Evolutionary conservation across 495 filamentous ascomycete genomes (phyloP).

Genomic region (Aspergillus campestris): DNA sequence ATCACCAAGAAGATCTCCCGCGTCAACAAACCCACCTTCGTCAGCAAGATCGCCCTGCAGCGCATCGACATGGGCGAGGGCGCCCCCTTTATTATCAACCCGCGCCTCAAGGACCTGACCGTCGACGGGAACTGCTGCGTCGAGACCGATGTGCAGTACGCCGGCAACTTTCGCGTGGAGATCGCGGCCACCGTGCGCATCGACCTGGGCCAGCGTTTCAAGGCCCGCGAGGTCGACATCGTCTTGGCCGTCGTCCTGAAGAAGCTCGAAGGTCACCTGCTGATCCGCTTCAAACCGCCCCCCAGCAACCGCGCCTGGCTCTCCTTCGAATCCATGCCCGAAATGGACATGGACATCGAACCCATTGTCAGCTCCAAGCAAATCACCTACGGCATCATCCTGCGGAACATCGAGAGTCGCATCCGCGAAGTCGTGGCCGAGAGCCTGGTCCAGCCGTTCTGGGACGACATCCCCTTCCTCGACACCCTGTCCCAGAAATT

Average conservation of each 20-base stretch:
- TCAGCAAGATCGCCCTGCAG: slow-evolving; percentile 70
- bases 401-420: slow-evolving; percentile 86
- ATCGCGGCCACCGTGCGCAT: slow-evolving; percentile 85
- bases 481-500: slow-evolving; percentile 66
- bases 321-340: slow-evolving; percentile 83
- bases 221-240: slow-evolving; percentile 79
- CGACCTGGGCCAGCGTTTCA: slow-evolving; percentile 82
- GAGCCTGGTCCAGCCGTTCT: slow-evolving; percentile 87
- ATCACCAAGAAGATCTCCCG: slow-evolving; percentile 94
- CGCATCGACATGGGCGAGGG: slow-evolving; percentile 80
- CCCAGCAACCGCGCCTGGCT: slow-evolving; percentile 95
- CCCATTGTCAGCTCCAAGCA: slow-evolving; percentile 92
- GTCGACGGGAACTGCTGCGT: slow-evolving; percentile 82
- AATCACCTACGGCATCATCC: slow-evolving; percentile 86
- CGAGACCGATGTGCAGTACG: slow-evolving; percentile 81
- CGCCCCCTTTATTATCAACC: slow-evolving; percentile 84
- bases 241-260: slow-evolving; percentile 80
- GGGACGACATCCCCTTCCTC: slow-evolving; percentile 90
- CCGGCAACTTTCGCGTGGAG: slow-evolving; percentile 80
- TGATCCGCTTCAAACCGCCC: slow-evolving; percentile 86
- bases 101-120: slow-evolving; percentile 78
- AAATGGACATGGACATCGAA: slow-evolving; percentile 85
- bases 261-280: slow-evolving; percentile 73
- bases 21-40: slow-evolving; percentile 83
- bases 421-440: slow-evolving; percentile 91